phyloP scores from a whole-genome alignment of 768 basidiomycete species.

The Lactarius sanguifluus region DNA sequence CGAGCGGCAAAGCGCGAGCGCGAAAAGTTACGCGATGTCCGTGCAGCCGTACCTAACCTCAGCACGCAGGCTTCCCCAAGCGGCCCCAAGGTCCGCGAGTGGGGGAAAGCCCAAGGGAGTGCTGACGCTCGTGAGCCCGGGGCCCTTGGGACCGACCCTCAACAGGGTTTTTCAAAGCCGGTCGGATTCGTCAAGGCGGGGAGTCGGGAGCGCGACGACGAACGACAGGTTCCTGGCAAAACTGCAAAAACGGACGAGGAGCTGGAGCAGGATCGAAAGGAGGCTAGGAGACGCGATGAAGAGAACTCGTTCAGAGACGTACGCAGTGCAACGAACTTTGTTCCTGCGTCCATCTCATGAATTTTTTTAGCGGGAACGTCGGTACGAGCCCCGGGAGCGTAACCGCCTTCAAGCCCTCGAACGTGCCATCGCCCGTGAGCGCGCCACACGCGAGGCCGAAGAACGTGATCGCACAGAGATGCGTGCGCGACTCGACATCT shows the following conservation, averaged over 20 bases:
- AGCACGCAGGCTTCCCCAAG: conserved; percentile 41
- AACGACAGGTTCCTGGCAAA: conserved; percentile 37
- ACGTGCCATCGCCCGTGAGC: conserved; percentile 71
- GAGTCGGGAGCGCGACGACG: conserved; percentile 42
- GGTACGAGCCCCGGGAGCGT: conserved; percentile 90
- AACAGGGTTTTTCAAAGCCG: conserved; percentile 75
- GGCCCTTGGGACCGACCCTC: conserved; percentile 36
- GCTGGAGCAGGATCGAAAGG: conserved; percentile 77
- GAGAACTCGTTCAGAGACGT: conserved; percentile 87
- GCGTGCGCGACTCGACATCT: conserved; percentile 77
- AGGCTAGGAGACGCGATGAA: conserved; percentile 71
- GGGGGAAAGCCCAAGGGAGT: conserved; percentile 63
- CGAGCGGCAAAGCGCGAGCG: conserved; percentile 88
- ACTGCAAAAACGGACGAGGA: conserved; percentile 81
- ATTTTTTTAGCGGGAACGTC: conserved; percentile 72
- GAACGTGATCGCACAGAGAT: conserved; percentile 79
- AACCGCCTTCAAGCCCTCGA: conserved; percentile 75
- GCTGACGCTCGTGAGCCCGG: conserved; percentile 18
- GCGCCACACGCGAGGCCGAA: conserved; percentile 70
- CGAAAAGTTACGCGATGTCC: conserved; percentile 82
- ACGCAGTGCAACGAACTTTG: conserved; percentile 37
- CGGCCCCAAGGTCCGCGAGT: conserved; percentile 75
- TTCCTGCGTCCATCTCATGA: not conserved
- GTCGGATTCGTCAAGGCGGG: conserved; percentile 80
- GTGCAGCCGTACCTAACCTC: conserved; percentile 52